phyloP scores from a whole-genome alignment of 1,284 basidiomycete genomes.

The Irpex rosettiformis region DNA sequence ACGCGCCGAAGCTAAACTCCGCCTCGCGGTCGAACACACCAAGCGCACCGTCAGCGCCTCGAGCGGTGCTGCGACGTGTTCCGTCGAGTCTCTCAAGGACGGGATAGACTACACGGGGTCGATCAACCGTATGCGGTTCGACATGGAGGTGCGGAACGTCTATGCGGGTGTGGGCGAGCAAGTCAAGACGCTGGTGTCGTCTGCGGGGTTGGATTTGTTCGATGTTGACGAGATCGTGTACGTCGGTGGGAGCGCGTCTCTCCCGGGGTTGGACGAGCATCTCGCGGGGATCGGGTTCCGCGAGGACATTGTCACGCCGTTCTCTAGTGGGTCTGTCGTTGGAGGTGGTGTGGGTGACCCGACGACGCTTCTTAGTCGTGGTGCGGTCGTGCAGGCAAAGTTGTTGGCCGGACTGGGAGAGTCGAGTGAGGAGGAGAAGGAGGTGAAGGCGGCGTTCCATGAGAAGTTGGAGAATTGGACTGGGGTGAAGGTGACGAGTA shows the following conservation, averaged over 20 bases:
- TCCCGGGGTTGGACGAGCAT: conserved; percentile 82
- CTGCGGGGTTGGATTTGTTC: conserved; percentile 68
- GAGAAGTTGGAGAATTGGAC: conserved; percentile 42
- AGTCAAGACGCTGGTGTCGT: conserved; percentile 59
- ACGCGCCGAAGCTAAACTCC: conserved; percentile 91
- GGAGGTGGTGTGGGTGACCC: conserved; percentile 79
- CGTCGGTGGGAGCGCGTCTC: conserved; percentile 83
- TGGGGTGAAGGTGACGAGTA: conserved; percentile 52
- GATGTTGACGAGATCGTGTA: conserved; percentile 91
- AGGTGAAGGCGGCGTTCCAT: conserved; percentile 49
- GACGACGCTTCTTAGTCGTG: conserved; percentile 86
- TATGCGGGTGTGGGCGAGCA: conserved; percentile 70
- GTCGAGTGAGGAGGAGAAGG: conserved; percentile 43
- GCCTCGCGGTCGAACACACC: conserved; percentile 91
- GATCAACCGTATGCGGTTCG: conserved; percentile 95
- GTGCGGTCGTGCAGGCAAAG: conserved; percentile 85
- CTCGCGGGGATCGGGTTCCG: conserved; percentile 63
- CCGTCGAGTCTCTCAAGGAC: conserved; percentile 92
- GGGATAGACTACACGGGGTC: conserved; percentile 89
- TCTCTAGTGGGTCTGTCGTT: conserved; percentile 59
- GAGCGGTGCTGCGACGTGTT: conserved; percentile 84
- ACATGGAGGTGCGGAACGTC: conserved; percentile 76
- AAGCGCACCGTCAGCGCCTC: conserved; percentile 92
- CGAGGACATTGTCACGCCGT: conserved; percentile 65
- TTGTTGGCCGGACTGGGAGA: conserved; percentile 52